A percentile compares a stretch with the other conserved stretches of the same genome.
These are phyloP conservation scores for Pseudogymnoascus destructans DNA, from an alignment of 2,329 filamentous ascomycete species.

Conservation along the genomic window DNA sequence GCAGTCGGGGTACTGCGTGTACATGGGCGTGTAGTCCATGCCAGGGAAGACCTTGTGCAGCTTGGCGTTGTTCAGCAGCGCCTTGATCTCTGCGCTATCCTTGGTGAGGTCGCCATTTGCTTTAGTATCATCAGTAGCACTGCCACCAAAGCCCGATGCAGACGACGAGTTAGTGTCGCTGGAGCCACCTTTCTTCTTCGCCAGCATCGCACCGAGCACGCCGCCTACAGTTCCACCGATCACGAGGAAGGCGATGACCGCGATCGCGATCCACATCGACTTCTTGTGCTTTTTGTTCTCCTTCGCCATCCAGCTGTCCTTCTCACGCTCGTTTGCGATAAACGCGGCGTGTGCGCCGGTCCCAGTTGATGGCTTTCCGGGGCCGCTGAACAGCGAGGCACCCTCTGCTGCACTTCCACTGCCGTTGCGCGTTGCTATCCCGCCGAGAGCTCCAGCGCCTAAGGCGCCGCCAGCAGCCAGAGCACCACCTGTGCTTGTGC, in stretches of 20 bases:
- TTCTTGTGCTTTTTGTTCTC: conserved; percentile 51
- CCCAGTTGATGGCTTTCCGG: conserved; percentile 18
- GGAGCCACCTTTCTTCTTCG: conserved; percentile 32
- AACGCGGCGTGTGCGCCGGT: not conserved
- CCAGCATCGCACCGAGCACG: conserved; percentile 58
- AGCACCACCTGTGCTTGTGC: conserved; percentile 24
- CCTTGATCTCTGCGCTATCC: conserved; percentile 67
- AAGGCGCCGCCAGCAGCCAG: conserved; percentile 29
- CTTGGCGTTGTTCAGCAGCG: conserved; percentile 63
- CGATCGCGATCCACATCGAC: conserved; percentile 55
- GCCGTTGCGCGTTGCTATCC: conserved; percentile 22
- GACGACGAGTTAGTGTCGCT: conserved; percentile 17
- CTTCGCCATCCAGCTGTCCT: conserved; percentile 49
- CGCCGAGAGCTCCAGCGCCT: conserved; percentile 18
- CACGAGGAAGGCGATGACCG: conserved; percentile 50
- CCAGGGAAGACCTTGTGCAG: conserved; percentile 91
- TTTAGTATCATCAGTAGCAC: conserved; percentile 43
- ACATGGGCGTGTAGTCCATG: conserved; percentile 88
- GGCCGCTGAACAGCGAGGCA: conserved; percentile 26
- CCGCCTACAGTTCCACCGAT: conserved; percentile 61
- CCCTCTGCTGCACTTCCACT: conserved; percentile 22
- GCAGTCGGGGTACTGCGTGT: conserved; percentile 82
- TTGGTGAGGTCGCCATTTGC: conserved; percentile 59
- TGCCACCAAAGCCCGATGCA: conserved; percentile 22
- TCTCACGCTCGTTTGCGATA: conserved; percentile 34